Base-by-base conservation (phyloP, 352 stramenopile species). In the Pythium sp. region DNA sequence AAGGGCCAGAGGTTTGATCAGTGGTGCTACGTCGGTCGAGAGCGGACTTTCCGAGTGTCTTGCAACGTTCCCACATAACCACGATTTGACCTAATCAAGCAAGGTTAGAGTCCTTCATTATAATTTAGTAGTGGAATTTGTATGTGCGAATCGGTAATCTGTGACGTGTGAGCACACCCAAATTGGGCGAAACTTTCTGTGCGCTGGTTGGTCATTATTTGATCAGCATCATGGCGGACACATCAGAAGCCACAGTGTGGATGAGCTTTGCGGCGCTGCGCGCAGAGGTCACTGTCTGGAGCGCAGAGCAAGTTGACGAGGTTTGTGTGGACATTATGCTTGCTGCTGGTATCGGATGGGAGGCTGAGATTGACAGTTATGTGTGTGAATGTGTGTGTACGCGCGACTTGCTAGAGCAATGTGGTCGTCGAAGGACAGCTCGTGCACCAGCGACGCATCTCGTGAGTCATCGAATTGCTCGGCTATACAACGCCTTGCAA, bases 391-490 rank as follows among this genome's bases (percentile, higher is more conserved):
- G 46, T 36, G 22, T 32, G 24, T 26, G 24, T 26, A 26, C 24
- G 24, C 24, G 24, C 24, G 24, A 26, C 24, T 26, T 28, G n/a
- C 30, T 64, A 79, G 68, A 41, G 41, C 32, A 73, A 89, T 58
- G 67, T 84, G n/a, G 59, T 74, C 0, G 83, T 94, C 20, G 72
- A 93, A 72, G 87, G 84, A 1, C 84, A 91, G 63, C 76, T 94
- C 14, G 84, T 92, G 80, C 87, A 92, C 65, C 73, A 84, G 68
- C 83, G 87, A 0, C 82, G 84, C 30, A 82, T 94, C 71, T 90
- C 81, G 81, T 90, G 73, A 58, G 78, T 77, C 14, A 28, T 22
- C 14, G 8, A 15, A n/a, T 20, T n/a, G 5, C n/a, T n/a, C 15
- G 41, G 18, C 41, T 11, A 22, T 49, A 0, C 41, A n/a, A n/a